Conservation (phyloP, 1,284 basidiomycete genomes). For the Tilletia indica region DNA sequence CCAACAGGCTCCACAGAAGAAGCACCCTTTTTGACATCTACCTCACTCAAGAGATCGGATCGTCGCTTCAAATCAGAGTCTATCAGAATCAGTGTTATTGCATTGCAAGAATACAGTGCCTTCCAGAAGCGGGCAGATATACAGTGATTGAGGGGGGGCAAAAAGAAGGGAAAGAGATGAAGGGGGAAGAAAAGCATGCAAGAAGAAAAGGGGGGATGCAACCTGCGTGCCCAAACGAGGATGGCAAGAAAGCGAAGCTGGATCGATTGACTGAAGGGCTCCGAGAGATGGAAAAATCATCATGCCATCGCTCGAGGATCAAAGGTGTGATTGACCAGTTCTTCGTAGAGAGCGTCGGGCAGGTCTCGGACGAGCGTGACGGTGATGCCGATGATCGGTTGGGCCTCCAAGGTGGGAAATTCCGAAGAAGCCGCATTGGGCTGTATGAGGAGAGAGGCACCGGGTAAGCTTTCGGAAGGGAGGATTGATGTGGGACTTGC, state of each 20-base stretch:
- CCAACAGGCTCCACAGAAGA: no score
- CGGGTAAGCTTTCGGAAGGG: neutral
- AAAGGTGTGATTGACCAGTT: conserved; percentile 36
- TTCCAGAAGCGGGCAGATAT: neutral
- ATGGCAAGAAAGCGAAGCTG: neutral
- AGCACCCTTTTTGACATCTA: no score
- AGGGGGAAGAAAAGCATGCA: neutral
- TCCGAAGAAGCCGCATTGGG: conserved; percentile 91
- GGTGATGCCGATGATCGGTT: conserved; percentile 83
- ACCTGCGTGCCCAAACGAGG: neutral
- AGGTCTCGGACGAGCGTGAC: conserved; percentile 88
- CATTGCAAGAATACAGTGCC: neutral
- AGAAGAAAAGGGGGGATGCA: neutral
- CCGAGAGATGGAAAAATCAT: neutral
- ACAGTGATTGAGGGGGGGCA: conserved; percentile 6
- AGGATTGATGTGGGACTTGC: conserved; percentile 1
- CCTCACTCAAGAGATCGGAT: no score
- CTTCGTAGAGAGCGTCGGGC: conserved; percentile 62
- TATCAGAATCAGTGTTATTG: neutral
- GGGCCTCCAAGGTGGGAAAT: conserved; percentile 85
- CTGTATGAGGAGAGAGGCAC: conserved; percentile 58
- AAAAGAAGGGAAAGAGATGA: neutral
- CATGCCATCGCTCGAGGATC: conserved; percentile 15
- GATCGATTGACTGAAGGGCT: no score
- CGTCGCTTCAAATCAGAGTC: no score